Percentiles rank a stretch among this genome's conserved stretches.
Conservation (phyloP, 2,329 filamentous ascomycete species). For the Diaporthe citrichinensis region DNA sequence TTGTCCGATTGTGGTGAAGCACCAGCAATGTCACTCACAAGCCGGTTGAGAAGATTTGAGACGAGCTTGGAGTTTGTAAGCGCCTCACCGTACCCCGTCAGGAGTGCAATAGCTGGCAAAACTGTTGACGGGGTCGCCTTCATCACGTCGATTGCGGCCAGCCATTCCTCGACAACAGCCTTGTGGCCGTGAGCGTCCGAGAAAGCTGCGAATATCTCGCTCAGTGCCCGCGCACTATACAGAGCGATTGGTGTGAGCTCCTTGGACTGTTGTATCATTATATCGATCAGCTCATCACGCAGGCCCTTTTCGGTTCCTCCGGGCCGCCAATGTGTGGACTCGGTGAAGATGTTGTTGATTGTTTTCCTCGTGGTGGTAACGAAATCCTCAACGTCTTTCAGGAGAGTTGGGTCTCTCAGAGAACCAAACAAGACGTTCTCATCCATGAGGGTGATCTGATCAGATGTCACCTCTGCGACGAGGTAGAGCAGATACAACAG, state of each 20-base stretch:
- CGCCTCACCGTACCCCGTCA: slow-evolving; percentile 66
- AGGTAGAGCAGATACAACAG: slow-evolving; percentile 66
- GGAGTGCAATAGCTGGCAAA: slow-evolving; percentile 63
- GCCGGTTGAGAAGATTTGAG: slow-evolving; percentile 69
- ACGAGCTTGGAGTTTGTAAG: slow-evolving; percentile 63
- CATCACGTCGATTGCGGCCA: slow-evolving; percentile 61
- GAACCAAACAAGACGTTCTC: slow-evolving; percentile 63
- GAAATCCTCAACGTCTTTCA: slow-evolving; percentile 59
- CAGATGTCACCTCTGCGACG: slow-evolving; percentile 65
- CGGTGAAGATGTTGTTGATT: slow-evolving; percentile 52
- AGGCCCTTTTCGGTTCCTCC: slow-evolving; percentile 50
- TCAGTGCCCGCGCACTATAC: slow-evolving; percentile 68
- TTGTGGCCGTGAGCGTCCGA: slow-evolving; percentile 63
- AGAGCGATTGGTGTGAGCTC: slow-evolving; percentile 60
- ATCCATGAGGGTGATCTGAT: slow-evolving; percentile 65
- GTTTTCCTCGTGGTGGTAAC: slow-evolving; percentile 57
- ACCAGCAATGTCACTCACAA: slow-evolving; percentile 73
- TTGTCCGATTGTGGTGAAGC: slow-evolving; percentile 59
- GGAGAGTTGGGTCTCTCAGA: slow-evolving; percentile 52
- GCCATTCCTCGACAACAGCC: slow-evolving; percentile 60
- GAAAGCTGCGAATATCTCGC: slow-evolving; percentile 62
- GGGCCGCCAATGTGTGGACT: slow-evolving; percentile 55
- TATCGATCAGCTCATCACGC: slow-evolving; percentile 58
- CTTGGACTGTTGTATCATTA: slow-evolving; percentile 59
- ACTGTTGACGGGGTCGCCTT: slow-evolving; percentile 62